Evolutionary conservation across 768 basidiomycete species (phyloP), one percentile per base, ranked within the genome.

Genomic region (Collybiopsis confluens): DNA sequence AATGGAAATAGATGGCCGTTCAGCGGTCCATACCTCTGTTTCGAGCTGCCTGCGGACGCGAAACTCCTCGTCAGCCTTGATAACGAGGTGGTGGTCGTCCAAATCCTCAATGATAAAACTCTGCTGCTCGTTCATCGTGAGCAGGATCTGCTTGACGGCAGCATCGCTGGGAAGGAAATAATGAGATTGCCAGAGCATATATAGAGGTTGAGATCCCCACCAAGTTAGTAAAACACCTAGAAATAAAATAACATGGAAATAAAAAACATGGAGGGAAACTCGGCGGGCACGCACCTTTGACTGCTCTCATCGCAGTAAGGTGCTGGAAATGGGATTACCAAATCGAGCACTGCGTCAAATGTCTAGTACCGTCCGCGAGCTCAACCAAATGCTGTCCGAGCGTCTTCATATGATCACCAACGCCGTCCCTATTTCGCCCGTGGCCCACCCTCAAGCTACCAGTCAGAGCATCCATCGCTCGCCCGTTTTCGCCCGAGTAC

Each of bases 41-140:
- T 92, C 91, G 28, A 93, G 73, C 59, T 88, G 85, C 59, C 72
- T 78, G 56, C 83, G 70, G 4, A 93, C 86, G 23, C 82, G 72
- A 60, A 83, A 87, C 64, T 92, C 87, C 56, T 86, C 83, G 54
- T 93, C 92, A 1, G 86, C 85, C 62, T 88, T 88, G 66, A 93
- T 87, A 50, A 93, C 82, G 1, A 94, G 62, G 68, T 92, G 90
- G 57, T 82, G 79, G 60, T 92, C 89, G 63, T 93, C 92, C 23
- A 94, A 67, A 61, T 94, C 92, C 61, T 92, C 88, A 56, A 94
- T 89, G 58, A 94, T 85, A 66, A 94, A 94, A 51, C 76, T 80
- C 8, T 81, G 75, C 62, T 79, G 85, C 63, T 92, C 88, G 64
- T 93, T 89, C 85, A 93, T 82, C 30, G 82, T 73, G 48, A 92